These are phyloP conservation scores for Vitis rupestris DNA, from an alignment of 164 flowering plant species.

Conservation along the genomic window DNA sequence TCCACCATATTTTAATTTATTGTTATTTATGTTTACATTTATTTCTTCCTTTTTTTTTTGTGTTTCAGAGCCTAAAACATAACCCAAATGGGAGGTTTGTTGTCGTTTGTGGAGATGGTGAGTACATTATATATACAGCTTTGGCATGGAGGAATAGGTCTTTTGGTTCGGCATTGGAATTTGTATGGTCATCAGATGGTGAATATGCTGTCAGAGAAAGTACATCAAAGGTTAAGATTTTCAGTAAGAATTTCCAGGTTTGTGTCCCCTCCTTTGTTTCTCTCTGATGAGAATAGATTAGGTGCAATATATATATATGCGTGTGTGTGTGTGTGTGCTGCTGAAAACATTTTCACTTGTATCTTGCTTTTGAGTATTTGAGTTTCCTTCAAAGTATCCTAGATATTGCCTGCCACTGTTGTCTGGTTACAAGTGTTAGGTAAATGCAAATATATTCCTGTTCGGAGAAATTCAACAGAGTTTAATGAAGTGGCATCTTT, in stretches of 20 bases:
- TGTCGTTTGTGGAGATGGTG: constrained; percentile 99
- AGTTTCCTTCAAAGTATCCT: no score
- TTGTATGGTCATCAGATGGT: constrained; percentile 97
- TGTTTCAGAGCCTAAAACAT: constrained; percentile 86
- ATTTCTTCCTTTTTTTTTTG: constrained; percentile 2
- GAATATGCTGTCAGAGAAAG: constrained; percentile 98
- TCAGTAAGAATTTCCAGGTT: constrained; percentile 90
- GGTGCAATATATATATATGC: not conserved
- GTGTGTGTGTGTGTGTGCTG: not conserved
- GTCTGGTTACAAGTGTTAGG: not conserved
- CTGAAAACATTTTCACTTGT: not conserved
- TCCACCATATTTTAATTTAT: not conserved
- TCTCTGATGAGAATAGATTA: not conserved
- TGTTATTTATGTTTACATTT: not conserved
- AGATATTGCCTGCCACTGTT: not conserved
- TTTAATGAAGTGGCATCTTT: constrained; percentile 22
- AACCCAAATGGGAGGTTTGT: constrained; percentile 98
- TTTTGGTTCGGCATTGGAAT: constrained; percentile 96
- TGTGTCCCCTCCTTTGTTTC: constrained; percentile 1
- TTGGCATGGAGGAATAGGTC: constrained; percentile 99
- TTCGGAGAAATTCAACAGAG: not conserved
- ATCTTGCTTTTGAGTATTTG: not conserved
- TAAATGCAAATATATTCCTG: not conserved
- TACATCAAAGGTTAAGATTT: constrained; percentile 88
- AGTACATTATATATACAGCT: constrained; percentile 91